Base-by-base conservation (phyloP, 129 eudicot genomes). In the Erigeron canadensis region DNA sequence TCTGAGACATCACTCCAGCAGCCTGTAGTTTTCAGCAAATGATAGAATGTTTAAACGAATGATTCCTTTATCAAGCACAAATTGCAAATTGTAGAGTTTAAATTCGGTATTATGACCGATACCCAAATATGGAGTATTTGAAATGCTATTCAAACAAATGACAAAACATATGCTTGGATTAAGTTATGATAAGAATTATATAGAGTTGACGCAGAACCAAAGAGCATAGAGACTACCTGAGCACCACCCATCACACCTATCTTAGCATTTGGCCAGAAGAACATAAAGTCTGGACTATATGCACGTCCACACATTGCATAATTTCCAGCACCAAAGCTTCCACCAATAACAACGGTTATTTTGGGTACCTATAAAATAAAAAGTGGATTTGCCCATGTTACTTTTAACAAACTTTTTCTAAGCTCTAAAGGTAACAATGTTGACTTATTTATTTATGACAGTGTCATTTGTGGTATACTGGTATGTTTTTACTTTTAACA, bases 241-340 rank as follows among this genome's bases (percentile, higher is more conserved):
- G 96, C 85, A 63, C 99, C 99, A 48, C 99, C 99, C 99, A 95
- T 95, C 65, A 95, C 96, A 34, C 97, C 92, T 65, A 95, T 90
- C 81, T 84, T 90, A 21, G 99, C 99, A 78, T 95, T 95, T 50
- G 99, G 99, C 99, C 99, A 95, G 78, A 95, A 90, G 89, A 95
- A 95, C 96, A 95, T 84, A 77, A 95, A 95, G 72, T 95, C 67
- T 1, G 99, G 99, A 87, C 97, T 88, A 77, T 90, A 95, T 46
- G 99, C 97, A 62, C 99, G 99, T 34, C 99, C 99, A 76, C 99
- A 95, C 99, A 95, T 95, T 77, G 99, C 99, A 80, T 95, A 95
- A 73, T 95, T 95, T 48, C 99, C 99, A 54, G 99, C 99, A 59
- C 99, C 97, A 80, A 95, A 95, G 84, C 99, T 95, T 84, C 89